Base-by-base conservation (phyloP, 306 rosid genomes). In the Prinsepia uniflora region DNA sequence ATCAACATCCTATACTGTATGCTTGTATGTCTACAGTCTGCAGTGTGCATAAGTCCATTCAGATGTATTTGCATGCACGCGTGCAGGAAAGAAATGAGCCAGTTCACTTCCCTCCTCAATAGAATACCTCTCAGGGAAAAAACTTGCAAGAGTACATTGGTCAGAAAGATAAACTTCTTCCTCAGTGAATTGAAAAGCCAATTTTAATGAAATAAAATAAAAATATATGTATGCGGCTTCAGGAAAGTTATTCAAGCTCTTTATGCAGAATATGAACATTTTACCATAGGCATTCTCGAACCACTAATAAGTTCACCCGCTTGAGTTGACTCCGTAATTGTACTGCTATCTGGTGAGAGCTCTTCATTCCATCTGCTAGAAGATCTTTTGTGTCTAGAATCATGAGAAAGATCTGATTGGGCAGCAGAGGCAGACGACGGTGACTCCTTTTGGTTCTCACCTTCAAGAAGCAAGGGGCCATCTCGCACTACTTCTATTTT, bases 281-380 rank as follows among this genome's bases (percentile, higher is more conserved):
- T 36, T 76, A 85, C 90, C 59, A 54, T 60, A 17, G 81, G 46
- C 66, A 86, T 48, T 77, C 89, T 89, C 19, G 91, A 80, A 79
- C 93, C 85, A 74, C 86, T 78, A 73, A 87, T 79, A 74, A 91
- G 84, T 81, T 94, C 98, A 76, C 98, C 90, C 43, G 88, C 96
- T 72, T 80, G 92, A 66, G 88, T 89, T 83, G 97, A 85, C 77
- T 90, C 99, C 59, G 96, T 86, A 68, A 91, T 75, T 71, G 84
- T 69, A 78, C 97, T 83, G 80, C 91, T 85, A 79, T 89, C 75
- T 20, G 89, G 85, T 72, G 96, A 88, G 71, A 83, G 79, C 80
- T 95, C 99, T 53, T 86, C 99, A 50, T 84, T 95, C 96, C 96
- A 84, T 73, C 84, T 87, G 84, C 92, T 86, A 72, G 90, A 82